Percentiles rank a stretch among this genome's conserved stretches.
Conservation (phyloP, 768 basidiomycete genomes). For the Psilocybe subaeruginosa region DNA sequence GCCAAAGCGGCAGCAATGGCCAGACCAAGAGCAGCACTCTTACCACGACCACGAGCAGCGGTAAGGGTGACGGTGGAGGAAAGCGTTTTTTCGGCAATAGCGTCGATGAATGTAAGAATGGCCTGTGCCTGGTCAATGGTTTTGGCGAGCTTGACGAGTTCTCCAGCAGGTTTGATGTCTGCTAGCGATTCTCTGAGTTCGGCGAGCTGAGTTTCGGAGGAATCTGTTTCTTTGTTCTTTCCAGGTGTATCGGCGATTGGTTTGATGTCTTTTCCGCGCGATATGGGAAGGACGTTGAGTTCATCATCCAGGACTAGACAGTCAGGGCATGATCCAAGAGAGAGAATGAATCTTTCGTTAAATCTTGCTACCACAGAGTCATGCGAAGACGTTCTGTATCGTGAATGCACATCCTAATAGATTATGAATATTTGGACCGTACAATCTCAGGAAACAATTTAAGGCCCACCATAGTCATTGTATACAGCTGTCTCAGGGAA, state of each 20-base stretch:
- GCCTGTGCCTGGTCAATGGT: conserved; percentile 96
- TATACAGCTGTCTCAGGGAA: conserved; percentile 88
- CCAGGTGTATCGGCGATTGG: conserved; percentile 53
- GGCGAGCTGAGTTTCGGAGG: conserved; percentile 63
- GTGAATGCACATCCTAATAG: conserved; percentile 87
- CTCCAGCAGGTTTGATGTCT: conserved; percentile 86
- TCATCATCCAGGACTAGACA: conserved; percentile 97
- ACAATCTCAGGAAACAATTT: neutral
- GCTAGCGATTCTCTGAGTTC: conserved; percentile 78
- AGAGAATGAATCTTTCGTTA: conserved; percentile 98
- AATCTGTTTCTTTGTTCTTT: conserved; percentile 34
- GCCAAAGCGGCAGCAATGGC: conserved; percentile 92
- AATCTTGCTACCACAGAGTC: conserved; percentile 91
- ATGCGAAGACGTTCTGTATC: conserved; percentile 92
- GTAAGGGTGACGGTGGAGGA: conserved; percentile 95
- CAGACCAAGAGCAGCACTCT: conserved; percentile 94
- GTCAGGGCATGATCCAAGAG: conserved; percentile 89
- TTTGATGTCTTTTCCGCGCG: conserved; percentile 90
- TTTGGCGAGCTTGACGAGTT: conserved; percentile 87
- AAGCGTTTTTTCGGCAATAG: conserved; percentile 90
- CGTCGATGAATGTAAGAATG: conserved; percentile 91
- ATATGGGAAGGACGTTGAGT: conserved; percentile 95
- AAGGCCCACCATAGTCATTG: conserved; percentile 75
- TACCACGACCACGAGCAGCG: conserved; percentile 93
- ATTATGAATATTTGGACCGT: neutral